Conservation (phyloP, 139 green algal genomes). For the Helicosporidium sp. region DNA sequence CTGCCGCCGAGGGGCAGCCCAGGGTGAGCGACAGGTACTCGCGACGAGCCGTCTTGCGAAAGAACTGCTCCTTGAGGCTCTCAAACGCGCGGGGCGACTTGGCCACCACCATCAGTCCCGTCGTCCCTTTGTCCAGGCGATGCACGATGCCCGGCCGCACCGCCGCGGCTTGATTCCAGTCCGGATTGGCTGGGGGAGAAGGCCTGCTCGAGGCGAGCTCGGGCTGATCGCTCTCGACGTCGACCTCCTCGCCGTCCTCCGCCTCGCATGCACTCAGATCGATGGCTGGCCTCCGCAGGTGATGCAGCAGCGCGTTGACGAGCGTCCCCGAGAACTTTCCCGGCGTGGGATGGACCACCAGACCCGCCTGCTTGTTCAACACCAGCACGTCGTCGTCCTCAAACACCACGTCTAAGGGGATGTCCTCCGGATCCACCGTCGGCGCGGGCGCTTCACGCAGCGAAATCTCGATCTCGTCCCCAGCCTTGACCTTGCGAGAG, state of each 20-base stretch:
- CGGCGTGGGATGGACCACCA: slow-evolving; percentile 74
- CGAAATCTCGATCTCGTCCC: slow-evolving; percentile 37
- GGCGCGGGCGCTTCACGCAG: slow-evolving; percentile 31
- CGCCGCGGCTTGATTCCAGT: slow-evolving; percentile 5
- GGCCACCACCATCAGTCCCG: slow-evolving; percentile 78
- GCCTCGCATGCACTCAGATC: slow-evolving; percentile 2
- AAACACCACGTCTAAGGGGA: slow-evolving; percentile 72
- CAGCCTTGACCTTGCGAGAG: slow-evolving; percentile 18
- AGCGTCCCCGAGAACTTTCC: slow-evolving; percentile 71
- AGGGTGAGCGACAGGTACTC: slow-evolving; percentile 44
- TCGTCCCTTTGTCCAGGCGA: slow-evolving; percentile 81
- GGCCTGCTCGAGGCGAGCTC: neutral
- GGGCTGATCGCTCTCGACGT: neutral
- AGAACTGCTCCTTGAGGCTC: slow-evolving; percentile 48
- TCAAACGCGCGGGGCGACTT: slow-evolving; percentile 24
- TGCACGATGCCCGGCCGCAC: slow-evolving; percentile 93
- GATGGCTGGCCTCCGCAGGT: slow-evolving; percentile 48
- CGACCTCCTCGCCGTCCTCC: slow-evolving; percentile 2
- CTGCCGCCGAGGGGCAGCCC: slow-evolving; percentile 15
- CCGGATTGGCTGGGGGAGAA: too few species aligned
- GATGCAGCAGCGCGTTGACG: slow-evolving; percentile 89
- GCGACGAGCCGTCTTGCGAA: slow-evolving; percentile 46
- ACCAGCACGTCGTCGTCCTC: slow-evolving; percentile 84
- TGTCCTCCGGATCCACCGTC: slow-evolving; percentile 42
- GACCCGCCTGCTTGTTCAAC: slow-evolving; percentile 75